Conservation (phyloP, 805 yeast species). For the Priceomyces melissophilus region DNA sequence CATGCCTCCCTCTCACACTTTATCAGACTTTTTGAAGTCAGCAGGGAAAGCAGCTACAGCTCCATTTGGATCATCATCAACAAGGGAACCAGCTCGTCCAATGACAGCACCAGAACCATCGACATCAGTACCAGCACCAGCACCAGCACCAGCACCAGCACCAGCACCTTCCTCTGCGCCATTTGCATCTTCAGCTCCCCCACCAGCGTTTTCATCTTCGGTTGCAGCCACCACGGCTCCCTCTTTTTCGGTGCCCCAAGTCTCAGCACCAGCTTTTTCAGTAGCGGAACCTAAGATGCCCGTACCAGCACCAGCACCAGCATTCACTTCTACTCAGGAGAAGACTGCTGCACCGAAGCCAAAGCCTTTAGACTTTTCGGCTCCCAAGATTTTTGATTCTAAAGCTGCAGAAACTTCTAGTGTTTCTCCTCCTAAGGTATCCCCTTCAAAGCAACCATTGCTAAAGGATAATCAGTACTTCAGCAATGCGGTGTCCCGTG, state of each 20-base stretch:
- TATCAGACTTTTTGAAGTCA: slow-evolving; percentile 4
- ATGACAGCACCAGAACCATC: background rate
- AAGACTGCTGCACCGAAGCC: too few relatives aligned
- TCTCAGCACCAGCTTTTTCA: too few relatives aligned
- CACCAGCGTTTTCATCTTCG: too few relatives aligned
- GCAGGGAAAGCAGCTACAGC: background rate
- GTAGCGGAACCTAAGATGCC: background rate
- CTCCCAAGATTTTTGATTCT: too few relatives aligned
- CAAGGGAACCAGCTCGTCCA: background rate
- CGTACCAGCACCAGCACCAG: background rate
- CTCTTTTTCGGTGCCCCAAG: too few relatives aligned
- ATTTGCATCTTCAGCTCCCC: too few relatives aligned
- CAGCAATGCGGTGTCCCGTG: slow-evolving; percentile 21
- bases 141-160: background rate
- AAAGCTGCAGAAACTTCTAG: too few relatives aligned
- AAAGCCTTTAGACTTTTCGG: too few relatives aligned
- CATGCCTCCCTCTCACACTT: background rate
- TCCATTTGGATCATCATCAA: background rate
- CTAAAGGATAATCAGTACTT: slow-evolving; percentile 25
- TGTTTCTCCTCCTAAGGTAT: background rate
- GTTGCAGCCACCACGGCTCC: too few relatives aligned
- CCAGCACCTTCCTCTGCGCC: background rate
- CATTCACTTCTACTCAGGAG: too few relatives aligned
- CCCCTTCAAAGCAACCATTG: background rate
- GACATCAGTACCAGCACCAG: background rate